Conservation (phyloP, 1,284 basidiomycete genomes). For the Ustilago crameri region DNA sequence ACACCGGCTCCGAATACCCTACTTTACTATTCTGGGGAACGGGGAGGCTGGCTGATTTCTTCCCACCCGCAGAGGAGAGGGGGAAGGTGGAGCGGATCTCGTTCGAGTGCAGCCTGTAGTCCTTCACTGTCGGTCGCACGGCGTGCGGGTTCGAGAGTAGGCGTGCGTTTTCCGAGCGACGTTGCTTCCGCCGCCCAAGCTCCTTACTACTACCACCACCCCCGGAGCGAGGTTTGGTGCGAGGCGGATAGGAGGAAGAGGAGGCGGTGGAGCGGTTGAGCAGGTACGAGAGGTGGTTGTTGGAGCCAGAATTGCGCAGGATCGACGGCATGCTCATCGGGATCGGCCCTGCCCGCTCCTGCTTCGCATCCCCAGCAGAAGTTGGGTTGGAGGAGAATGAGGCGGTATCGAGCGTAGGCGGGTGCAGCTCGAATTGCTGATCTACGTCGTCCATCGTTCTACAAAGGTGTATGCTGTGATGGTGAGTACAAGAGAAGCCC, state of each 20-base stretch:
- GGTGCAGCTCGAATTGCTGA: constrained; percentile 19
- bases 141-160: constrained; percentile 57
- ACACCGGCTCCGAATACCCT: constrained; percentile 16
- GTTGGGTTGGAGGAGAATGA: neutral
- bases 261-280: constrained; percentile 4
- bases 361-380: neutral
- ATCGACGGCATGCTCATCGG: constrained; percentile 51
- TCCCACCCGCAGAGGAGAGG: neutral
- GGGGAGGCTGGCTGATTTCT: constrained; percentile 10
- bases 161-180: constrained; percentile 46
- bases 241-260: constrained; percentile 30
- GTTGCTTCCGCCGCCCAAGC: constrained; percentile 37
- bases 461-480: no score
- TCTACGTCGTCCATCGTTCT: constrained; percentile 15
- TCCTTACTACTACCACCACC: constrained; percentile 2
- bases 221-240: neutral
- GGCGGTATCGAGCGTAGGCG: constrained; percentile 5
- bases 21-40: constrained; percentile 12
- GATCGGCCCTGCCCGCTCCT: constrained; percentile 13
- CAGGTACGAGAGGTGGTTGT: constrained; percentile 23
- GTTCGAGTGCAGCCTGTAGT: constrained; percentile 53
- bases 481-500: no score
- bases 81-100: constrained; percentile 48
- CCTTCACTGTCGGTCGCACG: constrained; percentile 43
- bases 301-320: constrained; percentile 21